Evolutionary conservation across 2,329 filamentous ascomycete genomes (phyloP), one percentile per base, ranked within the genome.

Genomic region (Shiraia sp.): DNA sequence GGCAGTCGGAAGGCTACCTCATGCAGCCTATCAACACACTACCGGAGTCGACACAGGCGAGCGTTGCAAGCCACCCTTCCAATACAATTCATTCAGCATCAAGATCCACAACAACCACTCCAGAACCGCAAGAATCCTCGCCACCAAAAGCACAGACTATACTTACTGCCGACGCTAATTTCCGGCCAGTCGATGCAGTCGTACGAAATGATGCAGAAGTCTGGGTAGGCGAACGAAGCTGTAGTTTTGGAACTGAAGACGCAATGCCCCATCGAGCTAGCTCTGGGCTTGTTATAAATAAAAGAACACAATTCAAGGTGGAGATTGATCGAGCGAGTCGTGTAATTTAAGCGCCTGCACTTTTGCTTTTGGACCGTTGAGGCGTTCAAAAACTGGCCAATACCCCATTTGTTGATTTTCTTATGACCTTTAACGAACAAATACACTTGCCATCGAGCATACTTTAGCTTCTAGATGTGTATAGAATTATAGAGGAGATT

Each of bases 241-340:
- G 33, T 15, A 56, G 51, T 13, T 43, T 53, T 12, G 40, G 40
- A 1, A 45, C 48, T 12, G 49, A 59, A n/a, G 49, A 59, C 26
- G 40, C 53, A 7, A 31, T 42, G 14, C 35, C 17, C 38, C n/a
- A n/a, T n/a, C n/a, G n/a, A n/a, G n/a, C 32, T 32, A 32, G 49
- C 46, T 32, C 45, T 45, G 47, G 47, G 16, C 26, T 63, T 40
- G 55, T 65, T 12, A 65, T 67, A 27, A 56, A 49, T 14, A 66
- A 66, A 39, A 58, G 53, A 37, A 62, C 57, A n/a, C 60, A 61
- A 8, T 51, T 67, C 25, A 61, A 47, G 35, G 51, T 67, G 5
- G 60, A 67, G 36, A 49, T 51, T 9, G 59, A 59, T 43, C 43
- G 49, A 3, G 59, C 47, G 12, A 59, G 52, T 40, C 47, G 39